Evolutionary conservation across 2,329 filamentous ascomycete species (phyloP).

Genomic region (Clonostachys chloroleuca): DNA sequence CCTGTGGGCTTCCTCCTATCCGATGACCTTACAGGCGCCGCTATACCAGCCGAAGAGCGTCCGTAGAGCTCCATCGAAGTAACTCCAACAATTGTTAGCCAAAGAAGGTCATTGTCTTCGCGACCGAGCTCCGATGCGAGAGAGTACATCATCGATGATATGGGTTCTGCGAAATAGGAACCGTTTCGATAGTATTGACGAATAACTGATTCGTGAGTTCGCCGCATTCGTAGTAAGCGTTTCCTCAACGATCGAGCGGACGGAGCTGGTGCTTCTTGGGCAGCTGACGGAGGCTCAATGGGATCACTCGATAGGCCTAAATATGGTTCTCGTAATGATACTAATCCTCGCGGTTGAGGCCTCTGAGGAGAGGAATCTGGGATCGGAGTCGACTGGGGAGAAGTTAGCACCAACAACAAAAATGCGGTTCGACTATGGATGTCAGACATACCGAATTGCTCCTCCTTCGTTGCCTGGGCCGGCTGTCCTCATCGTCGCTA

Average conservation of each 20-base stretch:
- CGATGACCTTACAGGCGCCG: conserved; percentile 50
- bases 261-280: conserved; percentile 54
- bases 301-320: conserved; percentile 42
- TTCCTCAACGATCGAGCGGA: conserved; percentile 70
- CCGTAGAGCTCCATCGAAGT: conserved; percentile 92
- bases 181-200: conserved; percentile 83
- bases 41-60: conserved; percentile 75
- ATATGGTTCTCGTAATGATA: conserved; percentile 46
- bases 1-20: conserved; percentile 57
- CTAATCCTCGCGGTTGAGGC: conserved; percentile 54
- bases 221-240: conserved; percentile 69
- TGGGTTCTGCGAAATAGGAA: conserved; percentile 88
- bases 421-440: not conserved
- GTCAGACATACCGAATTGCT: conserved; percentile 72
- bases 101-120: conserved; percentile 94
- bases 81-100: conserved; percentile 91
- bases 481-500: conserved; percentile 69
- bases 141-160: conserved; percentile 91
- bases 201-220: conserved; percentile 72
- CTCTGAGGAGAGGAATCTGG: conserved; percentile 60
- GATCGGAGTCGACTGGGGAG: conserved; percentile 58
- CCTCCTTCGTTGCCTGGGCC: conserved; percentile 74
- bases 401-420: conserved; percentile 4
- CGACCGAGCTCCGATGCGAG: conserved; percentile 90
- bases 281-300: conserved; percentile 51